Base-by-base conservation (phyloP, 2,329 filamentous ascomycete species). In the Cordyceps sp. region DNA sequence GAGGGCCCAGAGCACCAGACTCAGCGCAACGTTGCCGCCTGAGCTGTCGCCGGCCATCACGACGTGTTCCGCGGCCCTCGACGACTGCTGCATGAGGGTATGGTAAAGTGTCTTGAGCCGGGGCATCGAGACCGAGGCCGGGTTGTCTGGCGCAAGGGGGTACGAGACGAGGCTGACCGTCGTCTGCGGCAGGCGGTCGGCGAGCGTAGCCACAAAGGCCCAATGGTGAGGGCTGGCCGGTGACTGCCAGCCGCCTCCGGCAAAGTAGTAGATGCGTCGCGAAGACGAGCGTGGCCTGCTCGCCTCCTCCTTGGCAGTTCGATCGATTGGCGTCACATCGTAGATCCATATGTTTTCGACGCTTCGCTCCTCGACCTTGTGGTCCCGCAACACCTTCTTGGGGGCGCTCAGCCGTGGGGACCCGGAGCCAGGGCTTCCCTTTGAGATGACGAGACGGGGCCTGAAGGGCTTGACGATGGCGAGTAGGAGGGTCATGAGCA, bases 171-270 rank as follows among this genome's bases (percentile, higher is more conserved):
- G 38, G 0, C 55, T 61, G 3, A 71, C 47, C 4, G 44, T 50
- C 0, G 56, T 56, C 6, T 54, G 45, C 0, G 54, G 47, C 4
- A 70, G 37, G 1, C 56, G 44, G 3, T 47, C 45, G 0, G 57
- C 57, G 5, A 73, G 45, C 33, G 64, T 57, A 0, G 59, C 51
- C 31, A 58, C 53, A 6, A 71, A 46, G 6, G 53, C 53, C 66
- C 67, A 73, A 37, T 73, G 69, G 30, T 66, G 54, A 0, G 47
- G 39, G 4, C 54, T 57, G 0, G 69, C 60, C 0, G 62, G 62
- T 39, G 52, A 53, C 36, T 66, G 64, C 61, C 69, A 73, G 4
- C 64, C 65, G 6, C 69, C 69, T 2, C 69, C 69, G 0, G 57
- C 55, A 38, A 70, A 70, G 36, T 72, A 73, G 37, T 66, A 62